Base-by-base conservation (phyloP, 1,284 basidiomycete genomes). In the Fomitopsis pinicola region DNA sequence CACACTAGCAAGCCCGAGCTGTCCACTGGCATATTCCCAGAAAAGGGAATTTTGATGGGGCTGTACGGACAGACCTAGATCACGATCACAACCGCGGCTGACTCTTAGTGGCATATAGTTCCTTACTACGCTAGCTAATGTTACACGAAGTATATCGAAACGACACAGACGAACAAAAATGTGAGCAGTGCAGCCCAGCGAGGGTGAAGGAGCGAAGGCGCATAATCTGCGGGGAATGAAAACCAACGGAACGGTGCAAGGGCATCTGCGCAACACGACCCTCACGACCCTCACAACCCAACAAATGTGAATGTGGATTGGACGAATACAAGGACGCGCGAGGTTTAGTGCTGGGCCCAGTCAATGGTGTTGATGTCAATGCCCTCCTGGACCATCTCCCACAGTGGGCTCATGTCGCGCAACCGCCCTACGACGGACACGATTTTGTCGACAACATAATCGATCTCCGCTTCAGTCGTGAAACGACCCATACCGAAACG, bases 371-470 rank as follows among this genome's bases (percentile, higher is more conserved):
- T 93, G 68, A 98, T 85, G 73, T 98, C 96, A 60, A 99, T 95
- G 46, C 97, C 97, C 72, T 97, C 96, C 76, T 97, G 94, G 14
- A 97, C 94, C 95, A 98, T 97, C 79, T 97, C 96, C 95, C 95
- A 98, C 56, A 98, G 77, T 30, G 96, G 96, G 72, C 92, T 88
- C 87, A 87, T 92, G 59, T 90, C 89, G 53, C 90, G 82, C 68
- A 93, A 75, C 66, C 79, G 81, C 62, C 82, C 83, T 42, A 99
- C 97, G 10, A 94, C 94, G 42, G 82, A 80, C 40, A 97, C 87
- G 59, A 99, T 96, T 73, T 95, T 92, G 68, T 88, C 84, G 38
- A 95, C 84, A 35, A 99, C 97, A 69, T 94, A 95, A 76, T 99
- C 97, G 62, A 99, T 84, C 78, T 99, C 97, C 17, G 90, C 93